Base-by-base conservation (phyloP, 768 basidiomycete genomes). In the Auricularia heimuer region DNA sequence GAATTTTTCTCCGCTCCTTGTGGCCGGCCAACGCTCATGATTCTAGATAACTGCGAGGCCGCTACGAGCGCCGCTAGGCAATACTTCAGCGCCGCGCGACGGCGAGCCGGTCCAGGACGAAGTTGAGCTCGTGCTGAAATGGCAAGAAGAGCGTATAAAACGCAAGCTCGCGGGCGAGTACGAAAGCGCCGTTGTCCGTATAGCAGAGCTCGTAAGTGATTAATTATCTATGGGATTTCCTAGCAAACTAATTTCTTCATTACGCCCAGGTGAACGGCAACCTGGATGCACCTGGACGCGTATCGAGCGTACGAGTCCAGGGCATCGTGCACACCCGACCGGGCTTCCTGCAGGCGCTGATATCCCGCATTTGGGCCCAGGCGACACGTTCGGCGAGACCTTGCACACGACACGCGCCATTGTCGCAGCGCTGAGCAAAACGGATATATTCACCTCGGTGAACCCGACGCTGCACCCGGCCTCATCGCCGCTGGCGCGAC, bases 221-320 rank as follows among this genome's bases (percentile, higher is more conserved):
- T 1, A 29, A 29, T 29, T 29, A 29, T 29, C 29, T 29, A 29
- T 29, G 29, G 29, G 29, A 29, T 29, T 29, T 29, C 29, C 29
- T 29, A 29, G 2, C 29, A 29, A 29, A 29, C 44, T 61, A 39
- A 37, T 7, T 56, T 33, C 36, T 29, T 29, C 2, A 4, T 29
- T 18, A 18, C 18, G 10, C 8, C 11, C 64, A 94, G 92, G 82
- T 93, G 34, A 81, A 85, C 67, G 77, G 76, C 21, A 93, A 89
- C 70, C 75, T 90, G 61, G 77, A 85, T 16, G 80, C 86, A 0
- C 86, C 86, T 0, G 75, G 91, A 61, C 80, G 81, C 45, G 80
- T 99, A 61, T 83, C 87, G 14, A 80, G 90, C 1, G 87, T 99
- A 18, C 89, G 89, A 66, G 82, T 98, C 14, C 84, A 90, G 68